These are phyloP conservation scores for Metschnikowia continentalis DNA, from an alignment of 805 yeast genomes.

Conservation along the genomic window DNA sequence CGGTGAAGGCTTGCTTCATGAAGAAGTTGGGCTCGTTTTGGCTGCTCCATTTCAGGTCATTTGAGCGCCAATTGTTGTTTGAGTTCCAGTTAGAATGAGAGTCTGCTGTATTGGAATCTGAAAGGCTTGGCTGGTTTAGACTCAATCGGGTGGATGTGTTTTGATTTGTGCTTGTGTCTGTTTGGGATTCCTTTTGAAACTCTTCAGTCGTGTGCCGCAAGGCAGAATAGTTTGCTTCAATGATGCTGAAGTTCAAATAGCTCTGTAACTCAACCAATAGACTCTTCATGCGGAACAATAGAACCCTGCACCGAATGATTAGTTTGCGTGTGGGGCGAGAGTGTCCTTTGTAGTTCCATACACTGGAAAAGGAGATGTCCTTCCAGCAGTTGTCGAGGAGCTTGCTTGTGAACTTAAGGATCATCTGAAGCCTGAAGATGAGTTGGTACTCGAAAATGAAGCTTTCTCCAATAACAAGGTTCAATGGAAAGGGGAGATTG, in stretches of 20 bases:
- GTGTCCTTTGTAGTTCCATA: slow-evolving; percentile 58
- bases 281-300: slow-evolving; percentile 56
- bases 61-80: no score
- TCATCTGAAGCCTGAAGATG: slow-evolving; percentile 64
- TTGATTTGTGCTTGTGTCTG: neutral
- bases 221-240: slow-evolving; percentile 50
- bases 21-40: slow-evolving; percentile 9
- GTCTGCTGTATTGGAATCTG: no score
- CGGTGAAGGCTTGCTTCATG: slow-evolving; percentile 15
- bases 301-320: slow-evolving; percentile 49
- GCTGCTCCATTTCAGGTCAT: neutral
- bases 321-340: slow-evolving; percentile 45
- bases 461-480: slow-evolving; percentile 66
- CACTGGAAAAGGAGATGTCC: slow-evolving; percentile 50
- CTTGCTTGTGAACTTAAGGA: slow-evolving; percentile 59
- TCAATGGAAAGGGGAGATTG: slow-evolving; percentile 82
- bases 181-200: slow-evolving; percentile 3
- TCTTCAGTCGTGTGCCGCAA: slow-evolving; percentile 28
- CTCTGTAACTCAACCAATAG: slow-evolving; percentile 52
- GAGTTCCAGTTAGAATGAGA: no score
- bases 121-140: no score
- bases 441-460: slow-evolving; percentile 75
- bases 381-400: slow-evolving; percentile 66
- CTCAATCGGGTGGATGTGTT: neutral
- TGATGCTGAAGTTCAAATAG: slow-evolving; percentile 55